Evolutionary conservation across 78 protist species (phyloP).

Genomic region (Dictyostelium intermedium): DNA sequence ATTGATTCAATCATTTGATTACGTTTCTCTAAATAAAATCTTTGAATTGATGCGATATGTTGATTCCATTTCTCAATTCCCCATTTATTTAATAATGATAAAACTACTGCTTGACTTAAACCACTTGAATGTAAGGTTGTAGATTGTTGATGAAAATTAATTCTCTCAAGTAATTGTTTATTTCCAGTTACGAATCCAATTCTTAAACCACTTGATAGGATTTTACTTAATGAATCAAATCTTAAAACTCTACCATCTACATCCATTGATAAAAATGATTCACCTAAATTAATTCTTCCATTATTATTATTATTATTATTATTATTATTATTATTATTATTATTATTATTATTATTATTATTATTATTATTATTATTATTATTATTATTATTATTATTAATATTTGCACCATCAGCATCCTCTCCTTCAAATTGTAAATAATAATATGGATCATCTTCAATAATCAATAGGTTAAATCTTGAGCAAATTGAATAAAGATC

Average conservation of each 20-base stretch:
- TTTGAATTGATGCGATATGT: constrained; percentile 35
- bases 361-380: background rate
- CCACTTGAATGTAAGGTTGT: constrained; percentile 77
- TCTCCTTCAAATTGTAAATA: constrained; percentile 74
- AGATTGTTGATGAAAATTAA: constrained; percentile 78
- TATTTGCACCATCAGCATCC: background rate
- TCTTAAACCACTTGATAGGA: constrained; percentile 91
- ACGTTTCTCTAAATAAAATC: constrained; percentile 62
- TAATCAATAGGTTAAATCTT: constrained; percentile 85
- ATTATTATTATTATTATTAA: background rate
- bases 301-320: background rate
- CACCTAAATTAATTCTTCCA: background rate
- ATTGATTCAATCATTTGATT: background rate
- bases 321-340: background rate
- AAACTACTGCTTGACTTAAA: constrained; percentile 36
- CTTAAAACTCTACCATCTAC: constrained; percentile 91
- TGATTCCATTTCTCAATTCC: constrained; percentile 66
- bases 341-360: no score
- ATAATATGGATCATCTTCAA: constrained; percentile 97
- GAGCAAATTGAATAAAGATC: constrained; percentile 59
- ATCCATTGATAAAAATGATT: constrained; percentile 84
- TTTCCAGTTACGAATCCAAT: constrained; percentile 89
- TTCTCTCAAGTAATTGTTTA: constrained; percentile 61
- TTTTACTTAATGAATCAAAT: constrained; percentile 90
- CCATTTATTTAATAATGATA: constrained; percentile 24